Conservation (phyloP, 2,329 filamentous ascomycete genomes). For the Coniosporium tulheliwenetii region DNA sequence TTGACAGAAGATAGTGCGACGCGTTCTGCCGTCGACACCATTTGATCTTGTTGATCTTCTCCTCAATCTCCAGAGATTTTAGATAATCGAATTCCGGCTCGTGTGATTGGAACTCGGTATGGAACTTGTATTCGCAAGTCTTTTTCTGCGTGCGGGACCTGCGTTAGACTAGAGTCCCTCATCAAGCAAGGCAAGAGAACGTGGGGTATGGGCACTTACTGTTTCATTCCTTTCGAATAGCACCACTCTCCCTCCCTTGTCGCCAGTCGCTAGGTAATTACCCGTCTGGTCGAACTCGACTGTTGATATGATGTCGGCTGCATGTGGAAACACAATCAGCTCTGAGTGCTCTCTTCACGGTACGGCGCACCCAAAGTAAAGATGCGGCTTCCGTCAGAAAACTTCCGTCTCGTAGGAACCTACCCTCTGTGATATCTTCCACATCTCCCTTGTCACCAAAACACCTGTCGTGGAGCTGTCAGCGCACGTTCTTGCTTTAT, state of each 20-base stretch:
- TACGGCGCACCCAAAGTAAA: too few species aligned
- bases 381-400: neutral
- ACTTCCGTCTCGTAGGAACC: constrained; percentile 6
- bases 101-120: constrained; percentile 98
- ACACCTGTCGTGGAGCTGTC: constrained; percentile 45
- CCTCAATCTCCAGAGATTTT: constrained; percentile 97
- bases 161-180: neutral
- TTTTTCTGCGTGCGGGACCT: constrained; percentile 58
- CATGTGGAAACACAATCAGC: too few species aligned
- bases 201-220: constrained; percentile 35
- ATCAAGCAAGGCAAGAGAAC: too few species aligned
- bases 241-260: constrained; percentile 75
- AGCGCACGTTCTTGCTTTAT: constrained; percentile 4
- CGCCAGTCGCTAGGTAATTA: constrained; percentile 79
- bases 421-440: constrained; percentile 95
- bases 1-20: constrained; percentile 93
- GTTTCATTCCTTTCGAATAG: constrained; percentile 91
- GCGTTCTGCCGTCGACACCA: constrained; percentile 98
- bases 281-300: constrained; percentile 84
- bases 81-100: constrained; percentile 99
- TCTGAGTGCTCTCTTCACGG: too few species aligned
- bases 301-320: constrained; percentile 82
- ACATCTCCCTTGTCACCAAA: constrained; percentile 99
- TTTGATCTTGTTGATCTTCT: constrained; percentile 99
- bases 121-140: constrained; percentile 99